Base-by-base conservation (phyloP, 768 basidiomycete genomes). In the Tephrocybe sp. region DNA sequence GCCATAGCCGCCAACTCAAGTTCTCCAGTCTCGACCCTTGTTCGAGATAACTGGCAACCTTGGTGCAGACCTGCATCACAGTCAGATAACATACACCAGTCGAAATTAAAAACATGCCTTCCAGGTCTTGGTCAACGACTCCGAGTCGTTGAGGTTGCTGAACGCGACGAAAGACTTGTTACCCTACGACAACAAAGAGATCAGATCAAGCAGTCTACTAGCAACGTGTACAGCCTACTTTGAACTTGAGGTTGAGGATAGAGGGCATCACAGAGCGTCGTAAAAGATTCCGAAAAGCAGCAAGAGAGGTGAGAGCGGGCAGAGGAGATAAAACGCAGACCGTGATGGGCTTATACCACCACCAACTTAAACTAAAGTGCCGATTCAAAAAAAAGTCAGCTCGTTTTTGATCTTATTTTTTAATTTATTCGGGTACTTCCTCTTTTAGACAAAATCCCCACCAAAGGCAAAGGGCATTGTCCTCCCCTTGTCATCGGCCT, bases 131-230 rank as follows among this genome's bases (percentile, higher is more conserved):
- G 91, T 89, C 65, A 93, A 73, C 50, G 88, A 79, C 65, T 93
- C 91, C 45, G 80, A 75, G 72, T 93, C 91, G 72, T 79, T 72
- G 70, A 93, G 80, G 72, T 91, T 90, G 67, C 86, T 88, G 73
- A 93, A 93, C 53, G 91, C 89, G 68, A 92, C 88, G 67, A 93
- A 93, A 66, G 91, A 92, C 76, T 92, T 93, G 82, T 93, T 93
- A 71, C 91, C 88, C 90, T 91, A 78, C 15, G 39, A 39, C 42
- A 33, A 54, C 46, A 24, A 37, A 54, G 37, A 22, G 33, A 40
- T 50, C 40, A 41, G 52, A 43, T 11, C 18, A 40, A 9, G 12
- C 3, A 5, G 16, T 40, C 13, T 42, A 36, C 40, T 31, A 46
- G 37, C 38, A 49, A 52, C 40, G 44, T 23, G 46, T 52, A 46